Percentiles rank a stretch among this genome's conserved stretches.
These are phyloP conservation scores for Glycine tomentella DNA, from an alignment of 306 rosid genomes.

Conservation along the genomic window DNA sequence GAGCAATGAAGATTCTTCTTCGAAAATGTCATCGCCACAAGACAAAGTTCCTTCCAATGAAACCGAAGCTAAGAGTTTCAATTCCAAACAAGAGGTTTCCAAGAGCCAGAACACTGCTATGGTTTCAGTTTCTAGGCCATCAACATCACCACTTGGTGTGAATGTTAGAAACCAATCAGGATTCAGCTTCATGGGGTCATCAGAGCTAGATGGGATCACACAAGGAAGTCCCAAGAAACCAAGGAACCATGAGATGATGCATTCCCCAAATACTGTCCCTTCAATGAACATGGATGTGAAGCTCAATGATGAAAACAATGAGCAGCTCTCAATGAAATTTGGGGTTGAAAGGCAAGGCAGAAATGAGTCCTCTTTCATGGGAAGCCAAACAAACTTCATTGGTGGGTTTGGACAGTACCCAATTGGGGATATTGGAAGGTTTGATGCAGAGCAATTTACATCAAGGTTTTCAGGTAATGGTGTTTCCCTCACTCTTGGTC, in stretches of 20 bases:
- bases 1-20: conserved; percentile 69
- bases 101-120: conserved; percentile 53
- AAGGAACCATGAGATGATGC: conserved; percentile 66
- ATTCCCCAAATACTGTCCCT: conserved; percentile 55
- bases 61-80: conserved; percentile 57
- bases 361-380: conserved; percentile 85
- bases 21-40: conserved; percentile 58
- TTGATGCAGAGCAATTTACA: conserved; percentile 81
- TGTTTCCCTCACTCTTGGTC: conserved; percentile 95
- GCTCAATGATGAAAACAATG: conserved; percentile 57
- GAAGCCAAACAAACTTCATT: conserved; percentile 77
- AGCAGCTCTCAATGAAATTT: conserved; percentile 68
- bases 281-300: conserved; percentile 65
- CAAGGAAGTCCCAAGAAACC: conserved; percentile 89
- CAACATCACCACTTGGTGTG: conserved; percentile 63
- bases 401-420: conserved; percentile 98
- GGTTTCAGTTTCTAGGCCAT: conserved; percentile 59
- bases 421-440: conserved; percentile 84
- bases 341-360: conserved; percentile 75
- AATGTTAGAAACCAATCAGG: conserved; percentile 73
- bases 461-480: conserved; percentile 87
- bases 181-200: conserved; percentile 82
- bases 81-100: conserved; percentile 63
- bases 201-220: conserved; percentile 87
- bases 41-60: conserved; percentile 55